These are phyloP conservation scores for Geotrichum bryndzae DNA, from an alignment of 1,139 yeast species.

Conservation along the genomic window DNA sequence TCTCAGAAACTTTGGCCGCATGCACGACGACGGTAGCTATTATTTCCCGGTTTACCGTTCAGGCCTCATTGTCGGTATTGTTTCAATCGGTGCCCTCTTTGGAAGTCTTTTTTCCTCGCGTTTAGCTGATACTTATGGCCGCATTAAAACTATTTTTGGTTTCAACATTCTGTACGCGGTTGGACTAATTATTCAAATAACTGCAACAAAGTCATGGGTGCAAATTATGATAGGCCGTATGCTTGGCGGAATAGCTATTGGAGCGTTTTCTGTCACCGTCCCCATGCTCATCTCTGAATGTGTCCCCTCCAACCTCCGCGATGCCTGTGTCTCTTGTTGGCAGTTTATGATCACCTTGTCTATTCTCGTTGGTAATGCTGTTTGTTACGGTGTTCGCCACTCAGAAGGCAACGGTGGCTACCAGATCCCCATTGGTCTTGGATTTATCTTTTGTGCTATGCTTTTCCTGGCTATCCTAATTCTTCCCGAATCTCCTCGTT, in stretches of 20 bases:
- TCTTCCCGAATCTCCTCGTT: slow-evolving; percentile 80
- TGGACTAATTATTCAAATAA: slow-evolving; percentile 50
- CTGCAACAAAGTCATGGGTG: slow-evolving; percentile 40
- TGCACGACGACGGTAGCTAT: slow-evolving; percentile 23
- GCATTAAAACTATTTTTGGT: slow-evolving; percentile 46
- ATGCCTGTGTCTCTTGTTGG: slow-evolving; percentile 60
- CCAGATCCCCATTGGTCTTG: slow-evolving; percentile 53
- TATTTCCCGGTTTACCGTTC: slow-evolving; percentile 40
- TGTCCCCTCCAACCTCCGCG: slow-evolving; percentile 64
- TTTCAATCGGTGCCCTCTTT: slow-evolving; percentile 50
- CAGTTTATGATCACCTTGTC: slow-evolving; percentile 68
- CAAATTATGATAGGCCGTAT: slow-evolving; percentile 43
- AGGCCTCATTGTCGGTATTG: slow-evolving; percentile 48
- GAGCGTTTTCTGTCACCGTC: slow-evolving; percentile 57
- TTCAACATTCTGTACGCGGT: slow-evolving; percentile 44
- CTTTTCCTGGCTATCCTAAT: slow-evolving; percentile 50
- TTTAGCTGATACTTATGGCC: slow-evolving; percentile 47
- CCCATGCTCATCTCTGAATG: slow-evolving; percentile 69
- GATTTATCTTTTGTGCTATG: slow-evolving; percentile 43
- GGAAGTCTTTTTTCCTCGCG: slow-evolving; percentile 47
- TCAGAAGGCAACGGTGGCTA: slow-evolving; percentile 46
- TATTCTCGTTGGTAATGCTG: slow-evolving; percentile 59
- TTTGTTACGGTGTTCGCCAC: slow-evolving; percentile 56
- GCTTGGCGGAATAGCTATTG: slow-evolving; percentile 59
- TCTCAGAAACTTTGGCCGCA: slow-evolving; percentile 44